Evolutionary conservation across 768 basidiomycete species (phyloP), one percentile per base, ranked within the genome.

Genomic region (Rhizopogon sp.): DNA sequence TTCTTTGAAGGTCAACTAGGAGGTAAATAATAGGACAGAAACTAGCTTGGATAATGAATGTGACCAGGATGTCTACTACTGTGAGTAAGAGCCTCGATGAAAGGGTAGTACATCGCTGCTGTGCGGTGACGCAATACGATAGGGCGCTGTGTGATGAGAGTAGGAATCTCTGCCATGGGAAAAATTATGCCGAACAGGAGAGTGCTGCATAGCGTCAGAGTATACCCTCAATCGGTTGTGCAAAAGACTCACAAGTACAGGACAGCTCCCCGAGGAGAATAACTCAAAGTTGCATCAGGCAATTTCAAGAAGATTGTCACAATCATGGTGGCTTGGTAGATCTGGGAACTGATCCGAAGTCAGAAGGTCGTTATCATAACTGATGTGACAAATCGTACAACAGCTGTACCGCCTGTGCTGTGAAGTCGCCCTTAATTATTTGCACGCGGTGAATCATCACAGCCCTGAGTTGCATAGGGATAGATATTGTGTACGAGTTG

Each of bases 191-290:
- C 69, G 61, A 83, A 85, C 5, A 88, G 73, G 57, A 47, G 68
- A 66, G 17, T 72, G 71, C 57, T 78, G 76, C 54, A 72, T 70
- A 43, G 76, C 70, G 29, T 76, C 75, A 56, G 71, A 77, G 75
- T 51, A 74, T 76, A 52, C 74, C 70, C 46, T 16, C 2, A 13
- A 8, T 20, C 20, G 20, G 20, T 20, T 8, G 46, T 35, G 33
- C 14, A 47, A 47, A 13, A 22, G 28, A 70, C 80, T 35, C 65
- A 85, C 79, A 90, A 89, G 78, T 88, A 91, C 20, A 93, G 72
- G 25, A 87, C 76, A 70, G 89, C 84, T 39, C 88, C 88, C n/a
- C 90, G 80, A n/a, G 85, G 83, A 52, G 58, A 64, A 52, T 59
- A 69, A n/a, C 54, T 49, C n/a, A 42, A 50, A 2, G 80, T 79